These are phyloP conservation scores for Calonectria montana DNA, from an alignment of 2,329 filamentous ascomycete species.

Conservation along the genomic window DNA sequence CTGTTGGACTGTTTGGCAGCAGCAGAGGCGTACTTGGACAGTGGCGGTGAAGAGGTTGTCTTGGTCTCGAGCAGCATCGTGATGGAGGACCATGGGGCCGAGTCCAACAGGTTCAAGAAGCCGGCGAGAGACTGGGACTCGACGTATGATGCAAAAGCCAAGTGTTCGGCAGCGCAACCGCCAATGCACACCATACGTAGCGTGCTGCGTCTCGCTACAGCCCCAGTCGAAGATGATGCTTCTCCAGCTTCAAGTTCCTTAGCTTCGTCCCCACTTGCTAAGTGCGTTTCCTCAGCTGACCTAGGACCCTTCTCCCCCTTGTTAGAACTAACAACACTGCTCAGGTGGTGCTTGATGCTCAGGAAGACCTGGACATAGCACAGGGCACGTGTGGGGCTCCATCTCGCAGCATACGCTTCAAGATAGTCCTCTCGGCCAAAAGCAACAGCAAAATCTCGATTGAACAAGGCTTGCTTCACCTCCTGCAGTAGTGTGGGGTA, in stretches of 20 bases:
- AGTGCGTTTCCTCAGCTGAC: background rate
- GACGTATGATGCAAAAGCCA: constrained; percentile 62
- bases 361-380: constrained; percentile 76
- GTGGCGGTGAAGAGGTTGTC: constrained; percentile 62
- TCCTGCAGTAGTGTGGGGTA: constrained; percentile 75
- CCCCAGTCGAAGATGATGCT: background rate
- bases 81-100: constrained; percentile 80
- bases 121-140: constrained; percentile 41
- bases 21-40: constrained; percentile 66
- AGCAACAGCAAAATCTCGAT: constrained; percentile 83
- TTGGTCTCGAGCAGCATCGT: constrained; percentile 67
- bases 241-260: background rate
- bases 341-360: constrained; percentile 50
- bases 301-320: background rate
- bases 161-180: constrained; percentile 72
- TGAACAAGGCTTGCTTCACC: constrained; percentile 87
- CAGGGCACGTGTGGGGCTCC: constrained; percentile 88
- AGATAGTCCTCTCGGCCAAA: constrained; percentile 80
- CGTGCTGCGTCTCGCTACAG: constrained; percentile 13
- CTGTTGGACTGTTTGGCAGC: constrained; percentile 57
- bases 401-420: constrained; percentile 86
- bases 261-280: background rate
- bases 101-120: constrained; percentile 77
- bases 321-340: constrained; percentile 34
- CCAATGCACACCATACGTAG: constrained; percentile 62